These are phyloP conservation scores for Stygiomarasmius scandens DNA, from an alignment of 1,284 basidiomycete species.

Conservation along the genomic window DNA sequence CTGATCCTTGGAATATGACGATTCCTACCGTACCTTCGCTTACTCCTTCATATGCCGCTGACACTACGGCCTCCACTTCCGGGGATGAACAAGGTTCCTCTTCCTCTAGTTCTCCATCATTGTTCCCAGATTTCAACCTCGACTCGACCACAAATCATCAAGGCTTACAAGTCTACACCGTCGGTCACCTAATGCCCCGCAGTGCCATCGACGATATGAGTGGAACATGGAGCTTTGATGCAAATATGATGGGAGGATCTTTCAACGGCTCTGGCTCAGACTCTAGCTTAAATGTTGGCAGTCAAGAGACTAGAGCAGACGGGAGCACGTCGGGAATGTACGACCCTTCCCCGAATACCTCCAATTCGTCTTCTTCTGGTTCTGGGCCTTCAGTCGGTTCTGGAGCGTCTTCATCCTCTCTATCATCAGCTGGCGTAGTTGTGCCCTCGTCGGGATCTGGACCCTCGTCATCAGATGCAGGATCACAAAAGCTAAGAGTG, in stretches of 20 bases:
- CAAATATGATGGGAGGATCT: conserved; percentile 19
- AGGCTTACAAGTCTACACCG: conserved; percentile 80
- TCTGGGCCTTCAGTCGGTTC: conserved; percentile 7
- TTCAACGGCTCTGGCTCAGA: conserved; percentile 7
- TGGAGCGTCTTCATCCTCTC: not conserved
- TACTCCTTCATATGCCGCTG: not conserved
- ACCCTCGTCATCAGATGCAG: not conserved
- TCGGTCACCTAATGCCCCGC: conserved; percentile 77
- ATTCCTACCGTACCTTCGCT: conserved; percentile 10
- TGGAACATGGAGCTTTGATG: conserved; percentile 61
- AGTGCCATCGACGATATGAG: conserved; percentile 52
- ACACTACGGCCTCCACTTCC: not conserved
- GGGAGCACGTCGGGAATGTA: conserved; percentile 9
- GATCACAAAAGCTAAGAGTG: conserved; percentile 56
- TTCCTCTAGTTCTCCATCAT: not conserved
- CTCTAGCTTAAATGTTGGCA: conserved; percentile 17
- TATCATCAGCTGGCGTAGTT: not conserved
- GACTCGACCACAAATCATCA: conserved; percentile 41
- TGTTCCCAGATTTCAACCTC: conserved; percentile 8
- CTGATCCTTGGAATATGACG: conserved; percentile 11
- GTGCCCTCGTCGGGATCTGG: not conserved
- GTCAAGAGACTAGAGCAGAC: conserved; percentile 22
- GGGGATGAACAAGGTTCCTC: not conserved
- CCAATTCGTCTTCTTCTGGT: conserved; percentile 1
- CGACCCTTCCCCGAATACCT: not conserved